Conservation (phyloP, 306 rosid species). For the Pyrus communis region DNA sequence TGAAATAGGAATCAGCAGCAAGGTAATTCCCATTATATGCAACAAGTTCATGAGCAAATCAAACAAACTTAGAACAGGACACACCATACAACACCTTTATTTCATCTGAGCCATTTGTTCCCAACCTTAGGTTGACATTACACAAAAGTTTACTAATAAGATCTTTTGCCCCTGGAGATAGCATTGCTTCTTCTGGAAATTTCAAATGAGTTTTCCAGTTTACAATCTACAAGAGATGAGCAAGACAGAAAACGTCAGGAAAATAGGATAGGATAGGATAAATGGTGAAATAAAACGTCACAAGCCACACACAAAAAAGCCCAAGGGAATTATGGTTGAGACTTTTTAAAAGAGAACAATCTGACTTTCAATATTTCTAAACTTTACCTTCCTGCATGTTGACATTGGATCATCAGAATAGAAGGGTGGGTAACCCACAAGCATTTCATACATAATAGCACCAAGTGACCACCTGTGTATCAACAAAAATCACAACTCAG, state of each 20-base stretch:
- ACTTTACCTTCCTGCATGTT: slow-evolving; percentile 87
- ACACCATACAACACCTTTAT: slow-evolving; percentile 89
- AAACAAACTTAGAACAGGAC: slow-evolving; percentile 46
- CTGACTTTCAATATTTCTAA: slow-evolving; percentile 4
- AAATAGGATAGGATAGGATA: not conserved
- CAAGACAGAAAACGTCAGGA: not conserved
- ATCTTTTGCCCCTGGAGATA: slow-evolving; percentile 80
- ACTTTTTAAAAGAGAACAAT: not conserved
- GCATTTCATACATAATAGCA: slow-evolving; percentile 98
- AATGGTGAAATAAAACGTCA: not conserved
- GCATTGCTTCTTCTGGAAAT: slow-evolving; percentile 89
- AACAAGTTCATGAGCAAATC: slow-evolving; percentile 20
- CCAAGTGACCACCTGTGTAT: slow-evolving; percentile 97
- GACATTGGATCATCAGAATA: slow-evolving; percentile 99
- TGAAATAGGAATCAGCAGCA: slow-evolving; percentile 38
- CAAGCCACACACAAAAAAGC: not conserved
- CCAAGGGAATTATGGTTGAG: not conserved
- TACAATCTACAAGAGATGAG: slow-evolving; percentile 56
- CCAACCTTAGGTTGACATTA: slow-evolving; percentile 77
- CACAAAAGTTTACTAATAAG: slow-evolving; percentile 80
- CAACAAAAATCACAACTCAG: slow-evolving; percentile 8
- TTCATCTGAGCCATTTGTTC: slow-evolving; percentile 79
- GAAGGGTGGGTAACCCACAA: slow-evolving; percentile 95
- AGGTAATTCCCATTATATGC: slow-evolving; percentile 33
- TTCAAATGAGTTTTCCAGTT: slow-evolving; percentile 94